phyloP scores from a whole-genome alignment of 257 asterid species.

The Primulina tabacum region DNA sequence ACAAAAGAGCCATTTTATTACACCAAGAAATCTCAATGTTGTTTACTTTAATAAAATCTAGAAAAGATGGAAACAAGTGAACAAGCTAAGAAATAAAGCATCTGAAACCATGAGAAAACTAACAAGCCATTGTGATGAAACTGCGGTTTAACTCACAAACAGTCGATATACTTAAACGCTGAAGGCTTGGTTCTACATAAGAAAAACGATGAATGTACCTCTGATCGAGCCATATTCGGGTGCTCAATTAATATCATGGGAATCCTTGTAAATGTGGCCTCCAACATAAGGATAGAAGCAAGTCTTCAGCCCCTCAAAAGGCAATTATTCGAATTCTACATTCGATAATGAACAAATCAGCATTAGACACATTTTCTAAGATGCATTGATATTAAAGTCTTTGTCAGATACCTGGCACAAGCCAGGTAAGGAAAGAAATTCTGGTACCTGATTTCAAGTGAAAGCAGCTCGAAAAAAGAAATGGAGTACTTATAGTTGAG shows the following conservation, averaged over 20 bases:
- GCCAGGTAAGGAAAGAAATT: neutral
- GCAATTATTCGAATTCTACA: neutral
- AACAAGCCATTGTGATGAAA: neutral
- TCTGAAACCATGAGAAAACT: neutral
- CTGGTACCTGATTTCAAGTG: neutral
- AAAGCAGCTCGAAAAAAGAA: conserved; percentile 7
- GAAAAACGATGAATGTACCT: neutral
- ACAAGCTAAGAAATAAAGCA: neutral
- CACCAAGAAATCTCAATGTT: neutral
- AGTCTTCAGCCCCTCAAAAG: neutral
- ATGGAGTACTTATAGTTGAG: conserved; percentile 21
- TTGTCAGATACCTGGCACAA: neutral
- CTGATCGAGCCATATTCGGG: neutral
- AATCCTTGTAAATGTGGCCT: neutral
- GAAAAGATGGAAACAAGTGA: neutral
- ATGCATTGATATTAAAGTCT: neutral
- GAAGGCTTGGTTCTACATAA: neutral
- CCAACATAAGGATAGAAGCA: neutral
- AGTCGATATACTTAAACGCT: neutral
- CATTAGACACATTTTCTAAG: neutral
- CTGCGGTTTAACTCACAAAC: neutral
- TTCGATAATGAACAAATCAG: neutral
- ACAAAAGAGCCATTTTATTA: neutral
- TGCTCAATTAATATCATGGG: too few relatives aligned
- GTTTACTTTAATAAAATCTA: too few relatives aligned